phyloP scores from a whole-genome alignment of 2,329 filamentous ascomycete species.

The Neopestalotiopsis sp. region DNA sequence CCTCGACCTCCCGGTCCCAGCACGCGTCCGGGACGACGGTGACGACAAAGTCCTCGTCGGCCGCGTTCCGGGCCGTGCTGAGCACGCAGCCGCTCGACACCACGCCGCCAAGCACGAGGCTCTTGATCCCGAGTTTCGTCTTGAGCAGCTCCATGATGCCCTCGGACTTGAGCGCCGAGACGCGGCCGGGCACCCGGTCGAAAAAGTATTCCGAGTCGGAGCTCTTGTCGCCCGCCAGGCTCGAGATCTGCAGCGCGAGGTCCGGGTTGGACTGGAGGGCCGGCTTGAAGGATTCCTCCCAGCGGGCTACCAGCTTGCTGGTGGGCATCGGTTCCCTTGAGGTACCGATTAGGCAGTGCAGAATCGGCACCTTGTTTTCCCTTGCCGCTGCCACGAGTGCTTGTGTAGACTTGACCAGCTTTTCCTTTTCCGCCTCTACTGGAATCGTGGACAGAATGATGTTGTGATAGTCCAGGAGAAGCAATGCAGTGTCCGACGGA shows the following conservation, averaged over 20 bases:
- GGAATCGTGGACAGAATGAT: constrained; percentile 20
- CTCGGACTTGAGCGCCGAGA: constrained; percentile 21
- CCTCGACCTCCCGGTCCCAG: constrained; percentile 22
- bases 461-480: constrained; percentile 27
- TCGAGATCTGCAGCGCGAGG: constrained; percentile 18
- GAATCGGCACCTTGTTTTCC: constrained; percentile 23
- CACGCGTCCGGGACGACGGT: constrained; percentile 24
- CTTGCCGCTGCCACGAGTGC: constrained; percentile 22
- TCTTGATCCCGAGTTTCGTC: constrained; percentile 20
- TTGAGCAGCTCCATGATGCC: constrained; percentile 21
- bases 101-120: constrained; percentile 23
- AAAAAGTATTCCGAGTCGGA: constrained; percentile 17
- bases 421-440: constrained; percentile 13
- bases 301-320: constrained; percentile 22
- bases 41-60: constrained; percentile 25
- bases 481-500: constrained; percentile 23
- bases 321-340: constrained; percentile 14
- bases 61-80: constrained; percentile 23
- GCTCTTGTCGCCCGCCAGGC: constrained; percentile 8
- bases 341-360: constrained; percentile 25
- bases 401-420: constrained; percentile 19
- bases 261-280: constrained; percentile 19
- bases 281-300: constrained; percentile 22
- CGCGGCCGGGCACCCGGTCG: constrained; percentile 15
- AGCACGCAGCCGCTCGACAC: constrained; percentile 23